Percentiles rank a stretch among this genome's conserved stretches.
phyloP scores from a whole-genome alignment of 768 basidiomycete species.

The Pisolithus microcarpus region DNA sequence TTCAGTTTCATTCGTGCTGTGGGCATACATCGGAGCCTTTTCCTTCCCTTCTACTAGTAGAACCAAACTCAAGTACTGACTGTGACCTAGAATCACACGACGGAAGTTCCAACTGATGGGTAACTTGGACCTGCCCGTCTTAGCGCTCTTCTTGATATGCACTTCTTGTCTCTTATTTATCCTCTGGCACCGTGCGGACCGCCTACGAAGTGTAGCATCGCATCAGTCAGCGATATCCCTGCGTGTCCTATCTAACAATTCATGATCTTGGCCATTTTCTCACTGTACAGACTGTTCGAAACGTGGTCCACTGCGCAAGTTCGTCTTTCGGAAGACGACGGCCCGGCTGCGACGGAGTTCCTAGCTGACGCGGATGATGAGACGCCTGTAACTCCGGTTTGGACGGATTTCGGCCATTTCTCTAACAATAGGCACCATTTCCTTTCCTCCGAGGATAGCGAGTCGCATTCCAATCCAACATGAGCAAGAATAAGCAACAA shows the following conservation, averaged over 20 bases:
- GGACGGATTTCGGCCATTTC: conserved; percentile 12
- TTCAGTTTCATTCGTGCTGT: too few species aligned
- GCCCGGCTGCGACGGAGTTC: conserved; percentile 63
- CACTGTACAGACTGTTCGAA: conserved; percentile 43
- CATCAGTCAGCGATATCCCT: conserved; percentile 42
- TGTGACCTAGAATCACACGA: conserved; percentile 44
- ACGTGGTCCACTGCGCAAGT: conserved; percentile 50
- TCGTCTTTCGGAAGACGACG: conserved; percentile 63
- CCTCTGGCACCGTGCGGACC: conserved; percentile 55
- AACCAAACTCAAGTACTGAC: background rate
- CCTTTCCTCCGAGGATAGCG: too few species aligned
- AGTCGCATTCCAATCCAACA: too few species aligned
- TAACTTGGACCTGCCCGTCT: conserved; percentile 34
- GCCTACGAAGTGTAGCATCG: conserved; percentile 50
- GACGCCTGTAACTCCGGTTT: conserved; percentile 31
- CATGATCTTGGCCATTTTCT: background rate
- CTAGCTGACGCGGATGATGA: conserved; percentile 54
- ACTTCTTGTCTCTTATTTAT: conserved; percentile 52
- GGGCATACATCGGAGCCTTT: too few species aligned
- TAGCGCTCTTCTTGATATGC: conserved; percentile 53
- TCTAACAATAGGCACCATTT: too few species aligned
- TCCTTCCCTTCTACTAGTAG: too few species aligned
- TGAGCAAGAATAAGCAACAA: too few species aligned
- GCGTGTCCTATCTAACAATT: background rate
- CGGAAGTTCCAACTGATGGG: conserved; percentile 59